A percentile compares a stretch with the other conserved stretches of the same genome.
These are phyloP conservation scores for Daldinia bambusicola DNA, from an alignment of 495 filamentous ascomycete species.

Conservation along the genomic window DNA sequence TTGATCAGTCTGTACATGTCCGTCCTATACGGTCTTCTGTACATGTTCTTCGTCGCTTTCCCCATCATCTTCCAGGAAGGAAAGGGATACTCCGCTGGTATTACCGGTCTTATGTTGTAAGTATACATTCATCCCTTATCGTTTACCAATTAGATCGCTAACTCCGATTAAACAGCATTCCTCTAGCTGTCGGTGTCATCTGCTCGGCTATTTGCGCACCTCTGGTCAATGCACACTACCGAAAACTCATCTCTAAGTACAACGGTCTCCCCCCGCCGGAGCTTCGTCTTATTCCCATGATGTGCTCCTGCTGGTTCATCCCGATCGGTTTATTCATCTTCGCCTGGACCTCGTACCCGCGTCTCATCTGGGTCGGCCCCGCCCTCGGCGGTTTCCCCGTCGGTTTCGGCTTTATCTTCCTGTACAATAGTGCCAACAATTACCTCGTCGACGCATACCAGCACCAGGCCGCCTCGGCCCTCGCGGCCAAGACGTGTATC, in stretches of 20 bases:
- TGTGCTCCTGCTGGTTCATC: constrained; percentile 82
- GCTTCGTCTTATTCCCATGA: constrained; percentile 82
- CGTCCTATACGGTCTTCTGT: constrained; percentile 78
- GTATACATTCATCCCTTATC: constrained; percentile 8
- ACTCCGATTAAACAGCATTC: constrained; percentile 35
- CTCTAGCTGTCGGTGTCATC: constrained; percentile 59
- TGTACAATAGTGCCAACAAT: constrained; percentile 86
- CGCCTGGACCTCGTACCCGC: constrained; percentile 79
- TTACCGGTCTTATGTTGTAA: constrained; percentile 80
- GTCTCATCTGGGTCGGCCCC: constrained; percentile 75
- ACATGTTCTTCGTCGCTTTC: constrained; percentile 86
- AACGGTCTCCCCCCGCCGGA: constrained; percentile 79
- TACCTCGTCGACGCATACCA: constrained; percentile 86
- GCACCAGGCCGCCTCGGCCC: constrained; percentile 83
- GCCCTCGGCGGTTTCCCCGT: constrained; percentile 78
- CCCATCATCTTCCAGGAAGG: constrained; percentile 81
- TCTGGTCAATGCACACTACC: constrained; percentile 79
- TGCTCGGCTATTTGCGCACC: constrained; percentile 72
- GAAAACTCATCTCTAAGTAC: constrained; percentile 66
- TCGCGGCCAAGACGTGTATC: constrained; percentile 86
- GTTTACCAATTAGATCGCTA: neutral
- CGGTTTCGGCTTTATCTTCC: constrained; percentile 86
- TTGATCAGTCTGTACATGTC: constrained; percentile 82
- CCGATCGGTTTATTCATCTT: constrained; percentile 85
- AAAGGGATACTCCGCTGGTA: constrained; percentile 76